Percentiles rank a stretch among this genome's conserved stretches.
These are phyloP conservation scores for Umbelopsis vinacea DNA, from an alignment of 192 early-diverging fungal species.

Conservation along the genomic window DNA sequence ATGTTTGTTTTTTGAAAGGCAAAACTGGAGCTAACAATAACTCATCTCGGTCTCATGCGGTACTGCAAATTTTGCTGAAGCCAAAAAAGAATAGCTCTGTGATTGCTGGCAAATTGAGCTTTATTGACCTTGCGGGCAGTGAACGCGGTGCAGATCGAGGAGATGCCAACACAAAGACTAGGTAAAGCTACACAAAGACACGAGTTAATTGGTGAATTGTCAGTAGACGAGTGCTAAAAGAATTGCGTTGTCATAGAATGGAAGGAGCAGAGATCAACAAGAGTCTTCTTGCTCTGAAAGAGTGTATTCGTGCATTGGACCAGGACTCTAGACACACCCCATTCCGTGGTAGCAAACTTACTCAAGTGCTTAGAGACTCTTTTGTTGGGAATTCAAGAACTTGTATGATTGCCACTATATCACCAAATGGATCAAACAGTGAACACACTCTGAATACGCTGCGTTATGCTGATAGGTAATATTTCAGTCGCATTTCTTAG, in stretches of 20 bases:
- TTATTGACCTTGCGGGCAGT: constrained; percentile 97
- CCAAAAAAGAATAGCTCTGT: constrained; percentile 58
- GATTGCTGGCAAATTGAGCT: constrained; percentile 84
- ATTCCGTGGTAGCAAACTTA: constrained; percentile 95
- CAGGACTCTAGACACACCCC: constrained; percentile 93
- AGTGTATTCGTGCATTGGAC: constrained; percentile 96
- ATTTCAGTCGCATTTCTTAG: background rate
- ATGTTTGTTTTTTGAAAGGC: constrained; percentile 44
- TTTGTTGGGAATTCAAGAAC: constrained; percentile 97
- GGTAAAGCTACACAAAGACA: constrained; percentile 45
- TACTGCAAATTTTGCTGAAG: constrained; percentile 92
- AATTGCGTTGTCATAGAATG: constrained; percentile 60
- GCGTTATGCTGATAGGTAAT: constrained; percentile 90
- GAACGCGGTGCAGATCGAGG: constrained; percentile 97
- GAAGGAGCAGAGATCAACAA: constrained; percentile 99
- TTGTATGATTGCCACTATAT: constrained; percentile 99
- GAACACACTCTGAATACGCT: constrained; percentile 98
- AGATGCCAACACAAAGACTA: constrained; percentile 86
- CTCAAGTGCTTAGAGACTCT: constrained; percentile 95
- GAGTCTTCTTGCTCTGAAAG: constrained; percentile 93
- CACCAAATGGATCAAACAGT: constrained; percentile 92
- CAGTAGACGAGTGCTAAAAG: background rate
- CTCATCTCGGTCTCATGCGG: constrained; percentile 96
- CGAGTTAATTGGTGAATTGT: too few relatives aligned
- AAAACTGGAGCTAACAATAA: constrained; percentile 92